These are phyloP conservation scores for Lentinula guzmanii DNA, from an alignment of 768 basidiomycete species.

Conservation along the genomic window DNA sequence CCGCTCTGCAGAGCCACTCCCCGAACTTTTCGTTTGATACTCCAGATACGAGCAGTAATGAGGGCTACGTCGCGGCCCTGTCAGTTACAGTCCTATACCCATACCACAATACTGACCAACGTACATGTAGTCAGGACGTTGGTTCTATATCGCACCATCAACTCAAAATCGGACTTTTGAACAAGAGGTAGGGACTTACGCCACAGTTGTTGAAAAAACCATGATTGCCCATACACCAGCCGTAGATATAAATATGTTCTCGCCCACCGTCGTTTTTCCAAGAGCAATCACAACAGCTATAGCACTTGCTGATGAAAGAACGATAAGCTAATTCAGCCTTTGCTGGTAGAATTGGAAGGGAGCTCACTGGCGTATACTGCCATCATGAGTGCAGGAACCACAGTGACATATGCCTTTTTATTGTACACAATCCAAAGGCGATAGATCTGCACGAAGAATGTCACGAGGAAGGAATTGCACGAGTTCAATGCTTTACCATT, in stretches of 20 bases:
- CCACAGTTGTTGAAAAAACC: constrained; percentile 1
- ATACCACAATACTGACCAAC: not conserved
- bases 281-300: not conserved
- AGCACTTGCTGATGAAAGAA: not conserved
- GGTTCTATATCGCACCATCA: not conserved
- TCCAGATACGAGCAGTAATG: not conserved
- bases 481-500: not conserved
- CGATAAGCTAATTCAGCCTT: not conserved
- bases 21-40: not conserved
- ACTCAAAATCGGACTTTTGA: not conserved
- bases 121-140: not conserved
- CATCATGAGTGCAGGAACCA: not conserved
- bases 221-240: constrained; percentile 1
- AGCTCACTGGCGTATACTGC: not conserved
- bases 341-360: not conserved
- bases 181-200: not conserved
- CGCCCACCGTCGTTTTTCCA: not conserved
- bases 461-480: not conserved
- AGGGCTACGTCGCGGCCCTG: not conserved
- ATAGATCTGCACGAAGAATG: not conserved
- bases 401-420: not conserved
- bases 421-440: not conserved
- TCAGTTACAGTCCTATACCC: not conserved
- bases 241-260: not conserved
- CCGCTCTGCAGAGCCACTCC: not conserved